Percentiles rank a stretch among this genome's conserved stretches.
phyloP scores from a whole-genome alignment of 2,329 filamentous ascomycete genomes.

The Cercospora sesami region DNA sequence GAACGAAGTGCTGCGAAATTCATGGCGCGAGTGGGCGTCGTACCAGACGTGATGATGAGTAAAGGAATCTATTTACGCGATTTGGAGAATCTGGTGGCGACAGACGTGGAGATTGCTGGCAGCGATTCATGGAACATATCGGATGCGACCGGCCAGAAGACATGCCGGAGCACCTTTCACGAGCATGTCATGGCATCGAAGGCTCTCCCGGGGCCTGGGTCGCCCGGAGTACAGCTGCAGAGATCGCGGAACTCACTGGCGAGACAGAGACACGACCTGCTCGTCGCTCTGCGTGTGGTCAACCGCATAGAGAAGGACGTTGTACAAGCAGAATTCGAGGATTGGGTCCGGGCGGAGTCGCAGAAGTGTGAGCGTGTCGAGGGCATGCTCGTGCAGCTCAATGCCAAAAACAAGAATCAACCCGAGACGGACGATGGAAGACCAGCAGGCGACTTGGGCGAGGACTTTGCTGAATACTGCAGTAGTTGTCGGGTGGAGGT shows the following conservation, averaged over 20 bases:
- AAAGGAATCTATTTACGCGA: constrained; percentile 82
- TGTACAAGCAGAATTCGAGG: constrained; percentile 85
- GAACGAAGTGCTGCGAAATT: constrained; percentile 78
- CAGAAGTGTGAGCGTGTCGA: constrained; percentile 68
- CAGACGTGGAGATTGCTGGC: constrained; percentile 32
- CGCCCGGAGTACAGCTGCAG: constrained; percentile 58
- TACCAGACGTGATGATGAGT: constrained; percentile 77
- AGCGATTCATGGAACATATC: constrained; percentile 4
- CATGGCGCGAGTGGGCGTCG: constrained; percentile 78
- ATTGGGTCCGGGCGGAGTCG: constrained; percentile 82
- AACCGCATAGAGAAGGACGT: constrained; percentile 88
- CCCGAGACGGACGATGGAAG: not conserved
- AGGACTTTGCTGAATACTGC: constrained; percentile 62
- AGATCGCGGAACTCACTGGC: constrained; percentile 81
- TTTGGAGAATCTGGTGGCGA: constrained; percentile 62
- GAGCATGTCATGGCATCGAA: constrained; percentile 31
- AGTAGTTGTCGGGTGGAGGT: constrained; percentile 56
- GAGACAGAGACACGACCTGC: constrained; percentile 80
- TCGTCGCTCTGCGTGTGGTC: constrained; percentile 86
- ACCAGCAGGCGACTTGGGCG: constrained; percentile 47
- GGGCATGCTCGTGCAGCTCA: constrained; percentile 46
- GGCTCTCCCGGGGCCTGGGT: constrained; percentile 7
- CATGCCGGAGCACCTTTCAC: constrained; percentile 38
- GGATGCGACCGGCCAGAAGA: constrained; percentile 16
- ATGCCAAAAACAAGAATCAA: constrained; percentile 19